Evolutionary conservation across 2,329 filamentous ascomycete species (phyloP), one percentile per base, ranked within the genome.

Genomic region (Hymenoscyphus fraxineus): DNA sequence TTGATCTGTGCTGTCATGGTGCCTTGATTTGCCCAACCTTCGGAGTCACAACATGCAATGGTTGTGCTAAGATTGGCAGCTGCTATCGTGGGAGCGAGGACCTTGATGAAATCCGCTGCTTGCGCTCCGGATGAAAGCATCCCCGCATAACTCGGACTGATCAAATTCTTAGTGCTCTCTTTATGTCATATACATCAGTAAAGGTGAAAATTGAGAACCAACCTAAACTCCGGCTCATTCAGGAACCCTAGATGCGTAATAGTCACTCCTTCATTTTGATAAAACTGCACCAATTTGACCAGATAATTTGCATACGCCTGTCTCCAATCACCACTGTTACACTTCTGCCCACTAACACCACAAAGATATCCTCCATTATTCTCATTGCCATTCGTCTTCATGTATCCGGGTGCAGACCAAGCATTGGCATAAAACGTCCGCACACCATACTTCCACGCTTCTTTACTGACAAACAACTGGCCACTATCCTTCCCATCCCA

Each of bases 381-480:
- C 57, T 82, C 77, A 47, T 78, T 74, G 2, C 73, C 74, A 62
- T 81, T 82, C 6, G 79, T 82, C 74, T 83, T 83, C 81, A 83
- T 83, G 67, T 77, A 83, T 0, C 79, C 79, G 0, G 81, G 81
- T 0, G 81, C 80, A 63, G 77, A 80, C 81, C 81, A 83, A 0
- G 81, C 80, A 72, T 83, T 78, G 3, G 78, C 79, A 65, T 82
- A 81, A 65, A 82, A 78, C 1, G 75, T 77, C 54, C 76, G 83
- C 16, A 82, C 77, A 3, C 79, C 78, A 63, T 78, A 77, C 13
- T 51, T 70, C 39, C 58, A 57, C 13, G 82, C 83, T 70, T 82
- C 76, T 71, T 84, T 77, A 6, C 79, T 79, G 51, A 86, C 76
- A 73, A 78, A 85, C 13, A 85, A 72, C 74, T 85, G 83, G 5